Conservation (phyloP, 2,329 filamentous ascomycete genomes). For the Thielaviopsis euricoi region DNA sequence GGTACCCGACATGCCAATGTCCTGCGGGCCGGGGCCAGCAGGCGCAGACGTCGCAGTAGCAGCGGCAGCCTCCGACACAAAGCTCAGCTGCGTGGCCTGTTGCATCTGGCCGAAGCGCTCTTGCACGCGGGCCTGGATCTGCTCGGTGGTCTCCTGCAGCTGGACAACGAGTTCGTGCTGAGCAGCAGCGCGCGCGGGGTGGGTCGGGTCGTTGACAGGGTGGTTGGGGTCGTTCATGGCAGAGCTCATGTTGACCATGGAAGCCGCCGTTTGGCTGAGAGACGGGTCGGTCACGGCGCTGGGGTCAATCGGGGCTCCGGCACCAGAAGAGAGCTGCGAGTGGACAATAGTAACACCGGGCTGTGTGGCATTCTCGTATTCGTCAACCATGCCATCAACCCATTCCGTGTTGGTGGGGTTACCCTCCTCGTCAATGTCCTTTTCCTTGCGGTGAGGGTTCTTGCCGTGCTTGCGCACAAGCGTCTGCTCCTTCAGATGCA, state of each 20-base stretch:
- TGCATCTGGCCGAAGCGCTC: slow-evolving; percentile 9
- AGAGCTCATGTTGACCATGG: slow-evolving; percentile 2
- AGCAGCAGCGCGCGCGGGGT: background rate
- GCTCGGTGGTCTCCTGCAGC: slow-evolving; percentile 6
- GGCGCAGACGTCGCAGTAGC: background rate
- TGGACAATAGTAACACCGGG: background rate
- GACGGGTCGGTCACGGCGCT: slow-evolving; percentile 8
- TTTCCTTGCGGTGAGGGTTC: slow-evolving; percentile 33
- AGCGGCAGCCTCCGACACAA: background rate
- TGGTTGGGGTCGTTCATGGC: slow-evolving; percentile 2
- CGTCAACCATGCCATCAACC: slow-evolving; percentile 10
- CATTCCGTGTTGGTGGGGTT: slow-evolving; percentile 22
- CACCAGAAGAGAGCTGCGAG: background rate
- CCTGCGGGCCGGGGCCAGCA: background rate
- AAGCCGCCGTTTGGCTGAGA: slow-evolving; percentile 5
- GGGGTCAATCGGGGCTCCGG: slow-evolving; percentile 1
- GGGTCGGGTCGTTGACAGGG: slow-evolving; percentile 1
- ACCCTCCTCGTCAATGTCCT: slow-evolving; percentile 26
- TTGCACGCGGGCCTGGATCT: slow-evolving; percentile 9
- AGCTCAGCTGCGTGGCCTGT: slow-evolving; percentile 2
- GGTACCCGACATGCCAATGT: background rate
- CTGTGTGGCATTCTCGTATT: slow-evolving; percentile 1
- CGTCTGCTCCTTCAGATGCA: slow-evolving; percentile 32
- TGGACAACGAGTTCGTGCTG: slow-evolving; percentile 7
- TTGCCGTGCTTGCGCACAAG: slow-evolving; percentile 25